Conservation (phyloP, 179 eudicot genomes). For the Gypsophila paniculata region DNA sequence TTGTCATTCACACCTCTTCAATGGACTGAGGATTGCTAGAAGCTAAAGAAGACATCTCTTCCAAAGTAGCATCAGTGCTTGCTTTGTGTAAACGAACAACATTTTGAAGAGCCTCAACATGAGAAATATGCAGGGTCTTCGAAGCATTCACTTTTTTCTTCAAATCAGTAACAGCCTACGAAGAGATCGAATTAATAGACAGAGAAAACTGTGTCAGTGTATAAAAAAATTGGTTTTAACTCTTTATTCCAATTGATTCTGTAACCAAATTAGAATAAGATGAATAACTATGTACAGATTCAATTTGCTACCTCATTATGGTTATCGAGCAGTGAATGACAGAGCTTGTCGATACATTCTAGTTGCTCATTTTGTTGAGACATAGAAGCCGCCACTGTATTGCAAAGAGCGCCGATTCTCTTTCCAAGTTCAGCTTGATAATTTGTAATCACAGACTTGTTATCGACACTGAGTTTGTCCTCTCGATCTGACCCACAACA, state of each 20-base stretch:
- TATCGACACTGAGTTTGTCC: constrained; percentile 71
- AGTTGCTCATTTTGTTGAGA: constrained; percentile 73
- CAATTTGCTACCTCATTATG: constrained; percentile 59
- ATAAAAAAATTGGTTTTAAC: not conserved
- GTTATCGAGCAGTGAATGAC: constrained; percentile 56
- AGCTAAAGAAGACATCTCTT: constrained; percentile 67
- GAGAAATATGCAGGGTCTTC: constrained; percentile 58
- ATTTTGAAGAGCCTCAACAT: constrained; percentile 85
- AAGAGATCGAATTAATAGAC: not conserved
- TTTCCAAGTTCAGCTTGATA: constrained; percentile 65
- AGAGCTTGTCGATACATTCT: constrained; percentile 61
- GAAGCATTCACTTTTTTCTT: constrained; percentile 70
- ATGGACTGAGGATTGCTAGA: constrained; percentile 52
- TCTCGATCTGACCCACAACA: constrained; percentile 57
- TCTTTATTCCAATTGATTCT: not conserved
- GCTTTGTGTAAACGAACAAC: constrained; percentile 91
- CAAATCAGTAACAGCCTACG: constrained; percentile 54
- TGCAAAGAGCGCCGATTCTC: constrained; percentile 57
- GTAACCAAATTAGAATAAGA: not conserved
- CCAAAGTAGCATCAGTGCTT: constrained; percentile 65
- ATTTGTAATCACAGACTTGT: constrained; percentile 65
- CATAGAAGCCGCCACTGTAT: constrained; percentile 57
- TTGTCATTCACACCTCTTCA: constrained; percentile 47
- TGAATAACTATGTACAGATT: not conserved
- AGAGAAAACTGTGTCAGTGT: constrained; percentile 6